phyloP scores from a whole-genome alignment of 495 filamentous ascomycete species.

The Aspergillus sclerotiicarbonarius region DNA sequence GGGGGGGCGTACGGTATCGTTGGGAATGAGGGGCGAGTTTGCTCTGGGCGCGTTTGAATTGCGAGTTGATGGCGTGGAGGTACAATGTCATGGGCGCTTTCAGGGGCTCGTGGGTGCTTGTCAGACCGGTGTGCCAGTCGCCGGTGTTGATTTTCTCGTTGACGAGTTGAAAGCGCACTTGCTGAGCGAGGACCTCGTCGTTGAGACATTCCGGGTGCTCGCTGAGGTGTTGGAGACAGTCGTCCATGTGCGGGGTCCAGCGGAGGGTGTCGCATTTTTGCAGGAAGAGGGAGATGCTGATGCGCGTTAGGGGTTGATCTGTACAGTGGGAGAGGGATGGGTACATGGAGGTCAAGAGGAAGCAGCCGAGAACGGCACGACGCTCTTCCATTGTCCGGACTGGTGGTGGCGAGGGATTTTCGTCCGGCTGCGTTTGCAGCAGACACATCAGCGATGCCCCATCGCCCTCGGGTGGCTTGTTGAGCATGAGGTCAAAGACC shows the following conservation, averaged over 20 bases:
- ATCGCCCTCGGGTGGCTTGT: not conserved
- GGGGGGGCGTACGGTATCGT: not conserved
- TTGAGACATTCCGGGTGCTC: not conserved
- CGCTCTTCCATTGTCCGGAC: not conserved
- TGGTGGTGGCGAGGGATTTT: not conserved
- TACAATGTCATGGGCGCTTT: not conserved
- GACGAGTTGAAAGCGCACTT: not conserved
- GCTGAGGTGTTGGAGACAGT: not conserved
- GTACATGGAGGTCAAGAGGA: not conserved
- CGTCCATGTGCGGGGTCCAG: constrained; percentile 1
- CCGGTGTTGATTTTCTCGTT: not conserved
- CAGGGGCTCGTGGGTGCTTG: not conserved
- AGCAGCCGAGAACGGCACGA: not conserved
- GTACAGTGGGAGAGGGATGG: too few species aligned
- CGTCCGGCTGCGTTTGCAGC: not conserved
- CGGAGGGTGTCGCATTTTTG: not conserved
- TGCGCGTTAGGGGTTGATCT: not conserved
- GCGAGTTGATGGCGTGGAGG: not conserved
- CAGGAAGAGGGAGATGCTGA: constrained; percentile 1
- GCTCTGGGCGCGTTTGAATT: not conserved
- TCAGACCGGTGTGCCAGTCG: not conserved
- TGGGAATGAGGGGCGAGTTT: not conserved
- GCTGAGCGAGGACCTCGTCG: constrained; percentile 1
- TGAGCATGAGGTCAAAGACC: not conserved
- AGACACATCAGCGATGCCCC: not conserved